Conservation (phyloP, 176 grass and related monocot genomes). For the Paspalum notatum region DNA sequence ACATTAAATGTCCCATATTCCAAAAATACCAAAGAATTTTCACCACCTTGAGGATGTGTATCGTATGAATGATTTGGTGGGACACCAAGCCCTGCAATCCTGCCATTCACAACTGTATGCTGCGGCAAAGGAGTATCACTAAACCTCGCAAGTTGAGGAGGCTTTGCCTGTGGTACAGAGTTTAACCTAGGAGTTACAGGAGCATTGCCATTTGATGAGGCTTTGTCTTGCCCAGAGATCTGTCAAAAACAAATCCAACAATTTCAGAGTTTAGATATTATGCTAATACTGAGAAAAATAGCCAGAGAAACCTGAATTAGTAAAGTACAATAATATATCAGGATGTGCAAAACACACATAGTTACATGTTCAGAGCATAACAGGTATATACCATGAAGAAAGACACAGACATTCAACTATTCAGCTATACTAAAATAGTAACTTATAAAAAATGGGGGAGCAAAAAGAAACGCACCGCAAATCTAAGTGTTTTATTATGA, state of each 20-base stretch:
- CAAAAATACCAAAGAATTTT: constrained; percentile 15
- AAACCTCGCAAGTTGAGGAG: constrained; percentile 39
- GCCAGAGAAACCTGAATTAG: background rate
- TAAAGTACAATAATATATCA: background rate
- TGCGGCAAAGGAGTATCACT: constrained; percentile 48
- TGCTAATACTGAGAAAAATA: background rate
- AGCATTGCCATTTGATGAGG: constrained; percentile 53
- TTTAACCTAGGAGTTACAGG: constrained; percentile 59
- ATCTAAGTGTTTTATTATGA: constrained; percentile 85
- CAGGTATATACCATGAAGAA: background rate
- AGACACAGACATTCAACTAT: background rate
- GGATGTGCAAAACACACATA: background rate
- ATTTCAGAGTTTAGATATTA: constrained; percentile 28
- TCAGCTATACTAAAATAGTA: background rate
- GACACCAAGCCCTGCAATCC: constrained; percentile 45
- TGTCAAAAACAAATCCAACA: constrained; percentile 42
- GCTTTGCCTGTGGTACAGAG: constrained; percentile 53
- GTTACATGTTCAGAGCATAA: background rate
- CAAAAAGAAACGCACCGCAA: constrained; percentile 85
- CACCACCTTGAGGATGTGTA: constrained; percentile 49
- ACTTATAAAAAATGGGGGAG: constrained; percentile 21
- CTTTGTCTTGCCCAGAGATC: constrained; percentile 95
- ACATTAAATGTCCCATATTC: constrained; percentile 17
- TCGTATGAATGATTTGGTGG: constrained; percentile 52
- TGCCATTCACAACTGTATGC: constrained; percentile 44